Evolutionary conservation across 202 grass and related monocot species (phyloP).

Genomic region (Carex arenaria): DNA sequence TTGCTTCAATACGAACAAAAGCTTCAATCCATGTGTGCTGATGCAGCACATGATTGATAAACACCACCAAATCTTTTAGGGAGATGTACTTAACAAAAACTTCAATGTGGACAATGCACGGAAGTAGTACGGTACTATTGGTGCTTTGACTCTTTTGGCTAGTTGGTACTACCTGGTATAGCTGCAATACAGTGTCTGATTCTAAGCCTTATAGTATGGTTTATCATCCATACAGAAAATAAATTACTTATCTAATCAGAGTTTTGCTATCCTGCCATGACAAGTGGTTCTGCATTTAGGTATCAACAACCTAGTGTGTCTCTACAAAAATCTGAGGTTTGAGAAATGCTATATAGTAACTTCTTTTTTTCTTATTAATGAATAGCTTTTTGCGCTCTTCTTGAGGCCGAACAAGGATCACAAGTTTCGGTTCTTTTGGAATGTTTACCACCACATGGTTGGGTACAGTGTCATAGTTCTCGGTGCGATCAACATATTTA

Average conservation of each 20-base stretch:
- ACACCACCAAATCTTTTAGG: background rate
- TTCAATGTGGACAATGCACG: background rate
- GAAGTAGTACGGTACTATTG: background rate
- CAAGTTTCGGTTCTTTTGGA: slow-evolving; percentile 80
- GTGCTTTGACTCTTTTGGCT: background rate
- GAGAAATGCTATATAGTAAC: background rate
- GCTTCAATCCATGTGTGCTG: background rate
- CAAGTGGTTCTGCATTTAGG: background rate
- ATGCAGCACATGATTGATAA: background rate
- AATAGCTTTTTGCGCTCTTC: slow-evolving; percentile 72
- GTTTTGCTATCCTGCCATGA: background rate
- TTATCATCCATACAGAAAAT: background rate
- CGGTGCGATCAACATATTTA: slow-evolving; percentile 86
- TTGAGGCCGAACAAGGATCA: slow-evolving; percentile 79
- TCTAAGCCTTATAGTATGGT: background rate
- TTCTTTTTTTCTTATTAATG: background rate
- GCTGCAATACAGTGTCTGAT: background rate
- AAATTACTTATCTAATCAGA: background rate
- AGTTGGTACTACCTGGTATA: background rate
- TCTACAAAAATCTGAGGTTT: slow-evolving; percentile 1
- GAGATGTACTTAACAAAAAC: background rate
- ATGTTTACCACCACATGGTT: slow-evolving; percentile 67
- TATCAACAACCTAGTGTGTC: background rate
- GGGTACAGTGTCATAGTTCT: slow-evolving; percentile 90
- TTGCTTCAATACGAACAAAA: background rate